Conservation (phyloP, 345 rosid species). For the Theobroma cacao region DNA sequence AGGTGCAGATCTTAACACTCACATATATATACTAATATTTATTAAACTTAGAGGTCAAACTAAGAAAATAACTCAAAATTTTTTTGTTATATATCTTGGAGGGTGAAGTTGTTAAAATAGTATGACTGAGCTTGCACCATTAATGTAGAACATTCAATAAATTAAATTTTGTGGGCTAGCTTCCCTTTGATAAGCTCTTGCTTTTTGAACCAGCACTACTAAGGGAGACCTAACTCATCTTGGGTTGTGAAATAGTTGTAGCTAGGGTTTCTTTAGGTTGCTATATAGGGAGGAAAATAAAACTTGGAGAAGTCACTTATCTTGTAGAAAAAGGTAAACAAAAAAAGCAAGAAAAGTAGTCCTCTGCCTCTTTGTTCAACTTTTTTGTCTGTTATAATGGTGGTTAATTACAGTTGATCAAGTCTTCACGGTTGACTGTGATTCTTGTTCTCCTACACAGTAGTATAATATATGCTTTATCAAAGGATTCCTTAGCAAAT, state of each 20-base stretch:
- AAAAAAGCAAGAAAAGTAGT: neutral
- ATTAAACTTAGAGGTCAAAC: no score
- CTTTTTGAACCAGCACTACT: neutral
- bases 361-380: neutral
- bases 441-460: constrained; percentile 1
- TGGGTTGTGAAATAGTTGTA: neutral
- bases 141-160: no score
- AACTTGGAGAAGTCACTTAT: neutral
- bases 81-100: no score
- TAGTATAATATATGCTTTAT: neutral
- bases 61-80: no score
- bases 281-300: neutral
- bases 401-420: constrained; percentile 35
- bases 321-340: neutral
- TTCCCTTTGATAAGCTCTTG: neutral
- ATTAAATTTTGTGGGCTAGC: neutral
- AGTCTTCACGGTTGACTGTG: constrained; percentile 6
- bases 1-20: no score
- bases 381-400: constrained; percentile 18
- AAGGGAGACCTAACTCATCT: neutral
- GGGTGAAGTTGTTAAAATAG: no score
- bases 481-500: constrained; percentile 1
- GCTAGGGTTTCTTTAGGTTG: neutral
- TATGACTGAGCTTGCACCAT: no score
- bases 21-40: no score